Base-by-base conservation (phyloP, 306 rosid species). In the Inga laurina region DNA sequence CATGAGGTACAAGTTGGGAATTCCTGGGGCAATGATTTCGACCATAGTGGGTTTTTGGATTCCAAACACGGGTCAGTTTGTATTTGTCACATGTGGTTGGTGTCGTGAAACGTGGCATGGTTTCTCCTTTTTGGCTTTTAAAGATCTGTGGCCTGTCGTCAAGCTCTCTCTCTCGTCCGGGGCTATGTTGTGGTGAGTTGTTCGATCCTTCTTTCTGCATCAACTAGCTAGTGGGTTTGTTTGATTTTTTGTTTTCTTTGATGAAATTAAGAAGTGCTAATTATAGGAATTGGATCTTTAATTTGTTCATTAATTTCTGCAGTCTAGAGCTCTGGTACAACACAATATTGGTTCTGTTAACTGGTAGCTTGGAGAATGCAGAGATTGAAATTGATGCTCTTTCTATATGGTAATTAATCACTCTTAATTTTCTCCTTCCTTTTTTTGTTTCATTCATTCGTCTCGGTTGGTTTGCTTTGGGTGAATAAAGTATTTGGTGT, bases 321-420 rank as follows among this genome's bases (percentile, higher is more conserved):
- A 87, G 92, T 82, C 86, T 89, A 41, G 92, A 87, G 80, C 73
- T 87, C 19, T 89, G 92, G 92, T 89, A 89, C 88, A 87, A 79
- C 80, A 82, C 92, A 4, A 37, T 85, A 72, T 79, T 89, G 83
- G 86, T 89, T 74, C 84, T 89, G 13, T 67, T 87, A 30, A 64
- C 69, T 5, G 69, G 69, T 27, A 64, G 69, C 41, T 10, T 64
- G 69, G 14, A 64, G 15, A 64, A 64, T 13, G 41, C 69, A 27
- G 69, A 64, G 39, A 5, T 30, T 30, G 41, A 64, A 24, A 30
- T 64, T 27, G 41, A 64, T 5, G 69, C 69, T 11, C 69, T 64
- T 27, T 64, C 69, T 64, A 64, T 64, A 64, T 64, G 69, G 90
- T 89, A 85, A 54, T 10, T 11, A 46, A 74, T 59, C 66, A 45